Evolutionary conservation across 257 asterid species (phyloP).

Genomic region (Nicotiana tomentosiformis): DNA sequence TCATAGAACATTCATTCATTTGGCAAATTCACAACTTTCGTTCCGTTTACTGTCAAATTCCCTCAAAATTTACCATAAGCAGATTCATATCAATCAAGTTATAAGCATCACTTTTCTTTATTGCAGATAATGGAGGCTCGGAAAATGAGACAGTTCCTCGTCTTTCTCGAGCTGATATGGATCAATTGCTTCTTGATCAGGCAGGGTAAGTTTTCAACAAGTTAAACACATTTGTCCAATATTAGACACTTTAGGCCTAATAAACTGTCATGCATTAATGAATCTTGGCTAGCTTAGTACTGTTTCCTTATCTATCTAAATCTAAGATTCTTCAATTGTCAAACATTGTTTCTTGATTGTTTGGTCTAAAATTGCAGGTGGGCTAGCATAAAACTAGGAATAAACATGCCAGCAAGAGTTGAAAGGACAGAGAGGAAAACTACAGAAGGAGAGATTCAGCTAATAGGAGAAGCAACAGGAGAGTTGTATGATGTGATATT

Average conservation of each 20-base stretch:
- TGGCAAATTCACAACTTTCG: background rate
- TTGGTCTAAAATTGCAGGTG: slow-evolving; percentile 37
- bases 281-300: background rate
- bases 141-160: slow-evolving; percentile 58
- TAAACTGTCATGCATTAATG: background rate
- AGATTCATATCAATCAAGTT: background rate
- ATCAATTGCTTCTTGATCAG: slow-evolving; percentile 69
- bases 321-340: too few relatives aligned
- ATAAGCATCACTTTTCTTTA: background rate
- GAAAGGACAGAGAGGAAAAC: slow-evolving; percentile 63
- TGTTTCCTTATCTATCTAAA: background rate
- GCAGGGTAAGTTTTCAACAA: slow-evolving; percentile 51
- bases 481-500: slow-evolving; percentile 79
- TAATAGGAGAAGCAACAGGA: slow-evolving; percentile 85
- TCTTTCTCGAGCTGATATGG: slow-evolving; percentile 65
- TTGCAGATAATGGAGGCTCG: slow-evolving; percentile 48
- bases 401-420: slow-evolving; percentile 91
- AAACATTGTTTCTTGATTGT: background rate
- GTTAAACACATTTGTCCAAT: background rate
- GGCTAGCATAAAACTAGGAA: slow-evolving; percentile 78
- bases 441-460: slow-evolving; percentile 48
- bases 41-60: background rate
- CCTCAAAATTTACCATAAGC: background rate
- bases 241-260: background rate
- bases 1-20: background rate